Evolutionary conservation across 2,329 filamentous ascomycete genomes (phyloP), one percentile per base, ranked within the genome.

Genomic region (Calonectria fujianensis): DNA sequence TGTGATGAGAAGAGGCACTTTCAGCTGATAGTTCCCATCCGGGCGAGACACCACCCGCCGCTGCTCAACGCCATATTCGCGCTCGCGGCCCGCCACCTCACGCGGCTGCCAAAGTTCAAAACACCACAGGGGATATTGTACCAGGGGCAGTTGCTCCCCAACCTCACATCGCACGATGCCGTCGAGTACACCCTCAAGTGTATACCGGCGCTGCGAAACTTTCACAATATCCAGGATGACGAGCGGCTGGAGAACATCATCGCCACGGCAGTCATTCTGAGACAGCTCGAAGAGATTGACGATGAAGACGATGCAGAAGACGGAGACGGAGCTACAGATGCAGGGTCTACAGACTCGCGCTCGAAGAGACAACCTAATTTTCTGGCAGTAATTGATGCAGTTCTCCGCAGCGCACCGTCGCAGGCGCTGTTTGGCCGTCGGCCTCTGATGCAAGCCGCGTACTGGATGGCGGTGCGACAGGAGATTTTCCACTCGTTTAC

Each of bases 401-500:
- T 86, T 2, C 69, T 86, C 20, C 76, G 85, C 37, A 85, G 85
- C 54, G 82, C 83, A 3, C 83, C 85, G 2, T 84, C 85, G 1
- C 80, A 83, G 66, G 80, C 83, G 24, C 80, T 85, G n/a, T 85
- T 86, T 45, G 82, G 82, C 1, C 81, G 80, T 31, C 77, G 84
- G 39, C 83, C 84, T 31, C 78, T 86, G 18, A 84, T 85, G 66
- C 85, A 85, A 52, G 85, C 85, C 0, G 82, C 85, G 9, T 86
- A 86, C 69, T 86, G 85, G 85, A 86, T 86, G 81, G 85, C 85
- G 3, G 79, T 86, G 27, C 70, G 85, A 35, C 85, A 86, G 68
- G 85, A 86, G 52, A 85, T 86, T 5, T 86, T 85, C 71, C 84
- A 86, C 64, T 86, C 85, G 0, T 85, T 86, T 48, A 86, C 85